Percentiles rank a stretch among this genome's conserved stretches.
These are phyloP conservation scores for Penicillium turbatum DNA, from an alignment of 495 filamentous ascomycete genomes.

Conservation along the genomic window DNA sequence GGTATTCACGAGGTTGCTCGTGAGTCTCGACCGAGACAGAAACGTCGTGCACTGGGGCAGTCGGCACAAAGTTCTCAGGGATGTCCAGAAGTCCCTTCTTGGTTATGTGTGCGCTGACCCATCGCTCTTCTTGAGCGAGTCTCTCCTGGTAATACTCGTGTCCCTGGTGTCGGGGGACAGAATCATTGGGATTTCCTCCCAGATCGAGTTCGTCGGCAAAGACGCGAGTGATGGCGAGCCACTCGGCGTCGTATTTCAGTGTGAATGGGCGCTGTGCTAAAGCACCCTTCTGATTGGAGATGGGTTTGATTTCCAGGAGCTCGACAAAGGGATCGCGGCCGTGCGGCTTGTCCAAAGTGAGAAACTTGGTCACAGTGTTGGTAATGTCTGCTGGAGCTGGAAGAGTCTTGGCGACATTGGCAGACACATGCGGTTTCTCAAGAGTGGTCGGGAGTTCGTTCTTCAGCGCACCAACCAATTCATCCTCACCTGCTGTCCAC, in stretches of 20 bases:
- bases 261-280: slow-evolving; percentile 29
- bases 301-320: slow-evolving; percentile 55
- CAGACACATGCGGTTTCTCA: not conserved
- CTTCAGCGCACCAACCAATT: not conserved
- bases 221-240: slow-evolving; percentile 85
- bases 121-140: slow-evolving; percentile 61
- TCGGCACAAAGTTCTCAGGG: slow-evolving; percentile 70
- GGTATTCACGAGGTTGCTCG: slow-evolving; percentile 67
- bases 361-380: slow-evolving; percentile 76
- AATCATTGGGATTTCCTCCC: slow-evolving; percentile 47
- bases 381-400: slow-evolving; percentile 45
- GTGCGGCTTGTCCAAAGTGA: slow-evolving; percentile 85
- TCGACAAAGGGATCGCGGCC: slow-evolving; percentile 72
- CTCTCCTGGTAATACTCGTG: slow-evolving; percentile 57
- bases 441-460: not conserved
- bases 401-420: not conserved
- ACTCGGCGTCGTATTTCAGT: slow-evolving; percentile 86
- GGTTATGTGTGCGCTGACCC: slow-evolving; percentile 74
- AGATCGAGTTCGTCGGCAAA: slow-evolving; percentile 61
- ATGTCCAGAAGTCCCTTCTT: slow-evolving; percentile 54
- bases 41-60: slow-evolving; percentile 64
- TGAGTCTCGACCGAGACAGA: slow-evolving; percentile 30
- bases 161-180: slow-evolving; percentile 51
- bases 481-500: not conserved
- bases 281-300: slow-evolving; percentile 23